Percentiles rank a stretch among this genome's conserved stretches.
phyloP scores from a whole-genome alignment of 148 eudicot genomes.

The Pharnaceum exiguum region DNA sequence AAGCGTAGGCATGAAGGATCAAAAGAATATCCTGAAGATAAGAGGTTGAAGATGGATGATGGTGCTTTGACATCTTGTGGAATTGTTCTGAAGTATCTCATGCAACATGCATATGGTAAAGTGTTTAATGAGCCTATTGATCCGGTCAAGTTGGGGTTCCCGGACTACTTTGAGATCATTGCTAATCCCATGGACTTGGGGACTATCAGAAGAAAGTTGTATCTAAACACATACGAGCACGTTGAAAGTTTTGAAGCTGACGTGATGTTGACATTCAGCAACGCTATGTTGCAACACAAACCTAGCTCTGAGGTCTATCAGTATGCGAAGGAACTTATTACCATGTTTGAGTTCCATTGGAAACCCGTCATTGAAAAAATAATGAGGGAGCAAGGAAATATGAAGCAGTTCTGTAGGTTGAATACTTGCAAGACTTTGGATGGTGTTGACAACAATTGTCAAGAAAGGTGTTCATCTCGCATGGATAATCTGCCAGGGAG shows the following conservation, averaged over 20 bases:
- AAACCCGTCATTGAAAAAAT: slow-evolving; percentile 38
- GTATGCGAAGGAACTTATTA: slow-evolving; percentile 45
- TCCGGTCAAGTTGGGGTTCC: slow-evolving; percentile 45
- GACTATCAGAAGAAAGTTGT: slow-evolving; percentile 52
- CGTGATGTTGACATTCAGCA: slow-evolving; percentile 73
- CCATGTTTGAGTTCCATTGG: slow-evolving; percentile 44
- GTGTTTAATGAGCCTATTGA: slow-evolving; percentile 68
- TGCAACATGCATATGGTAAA: slow-evolving; percentile 32
- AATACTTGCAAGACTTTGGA: background rate
- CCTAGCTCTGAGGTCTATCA: slow-evolving; percentile 41
- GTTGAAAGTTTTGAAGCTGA: slow-evolving; percentile 67
- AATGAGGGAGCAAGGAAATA: slow-evolving; percentile 12
- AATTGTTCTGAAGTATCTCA: slow-evolving; percentile 39
- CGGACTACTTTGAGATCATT: slow-evolving; percentile 70
- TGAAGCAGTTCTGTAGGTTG: slow-evolving; percentile 1
- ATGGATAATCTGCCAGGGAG: slow-evolving; percentile 1
- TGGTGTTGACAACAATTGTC: slow-evolving; percentile 2
- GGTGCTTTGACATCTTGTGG: slow-evolving; percentile 38
- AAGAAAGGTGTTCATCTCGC: slow-evolving; percentile 7
- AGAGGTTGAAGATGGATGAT: slow-evolving; percentile 60
- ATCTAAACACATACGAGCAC: slow-evolving; percentile 30
- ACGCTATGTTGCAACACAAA: slow-evolving; percentile 85
- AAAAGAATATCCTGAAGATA: slow-evolving; percentile 27
- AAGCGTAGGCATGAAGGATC: slow-evolving; percentile 38
- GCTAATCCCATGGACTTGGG: slow-evolving; percentile 91